phyloP scores from a whole-genome alignment of 495 filamentous ascomycete species.

The Parathielavia hyrcaniae region DNA sequence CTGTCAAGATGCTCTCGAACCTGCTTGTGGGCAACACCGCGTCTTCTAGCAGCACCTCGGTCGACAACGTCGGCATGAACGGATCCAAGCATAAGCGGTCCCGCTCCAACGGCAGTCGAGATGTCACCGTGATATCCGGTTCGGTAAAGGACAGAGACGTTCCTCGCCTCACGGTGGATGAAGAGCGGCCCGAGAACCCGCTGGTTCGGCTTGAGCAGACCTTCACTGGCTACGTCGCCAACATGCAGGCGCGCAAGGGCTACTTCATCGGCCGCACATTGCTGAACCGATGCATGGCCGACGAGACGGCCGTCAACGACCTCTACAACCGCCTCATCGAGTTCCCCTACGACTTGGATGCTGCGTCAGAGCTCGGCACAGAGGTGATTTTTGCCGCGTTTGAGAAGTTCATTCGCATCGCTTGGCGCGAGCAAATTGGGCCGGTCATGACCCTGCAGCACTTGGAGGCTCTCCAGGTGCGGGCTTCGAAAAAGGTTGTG shows the following conservation, averaged over 20 bases:
- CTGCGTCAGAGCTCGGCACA: constrained; percentile 67
- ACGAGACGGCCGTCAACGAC: constrained; percentile 77
- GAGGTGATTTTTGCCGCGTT: constrained; percentile 92
- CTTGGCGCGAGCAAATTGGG: constrained; percentile 86
- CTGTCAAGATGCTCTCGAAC: constrained; percentile 84
- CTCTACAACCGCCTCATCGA: constrained; percentile 86
- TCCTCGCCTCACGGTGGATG: constrained; percentile 40
- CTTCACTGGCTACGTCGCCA: constrained; percentile 75
- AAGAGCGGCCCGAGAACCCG: constrained; percentile 47
- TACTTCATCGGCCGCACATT: constrained; percentile 74
- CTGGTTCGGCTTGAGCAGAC: constrained; percentile 75
- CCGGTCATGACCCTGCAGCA: constrained; percentile 61
- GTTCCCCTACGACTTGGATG: constrained; percentile 65
- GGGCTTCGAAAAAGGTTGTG: constrained; percentile 65
- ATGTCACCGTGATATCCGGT: constrained; percentile 40
- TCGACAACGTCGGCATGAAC: constrained; percentile 18
- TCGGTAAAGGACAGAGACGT: constrained; percentile 47
- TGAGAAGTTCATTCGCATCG: constrained; percentile 83
- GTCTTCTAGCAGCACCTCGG: constrained; percentile 20
- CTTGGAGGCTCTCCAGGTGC: constrained; percentile 63
- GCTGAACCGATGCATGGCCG: constrained; percentile 60
- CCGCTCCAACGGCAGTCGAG: constrained; percentile 38
- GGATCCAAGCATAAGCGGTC: constrained; percentile 37
- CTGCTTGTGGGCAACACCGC: constrained; percentile 56
- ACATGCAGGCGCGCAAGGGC: constrained; percentile 75